These are phyloP conservation scores for Quercus ilex DNA, from an alignment of 306 rosid species.

Conservation along the genomic window DNA sequence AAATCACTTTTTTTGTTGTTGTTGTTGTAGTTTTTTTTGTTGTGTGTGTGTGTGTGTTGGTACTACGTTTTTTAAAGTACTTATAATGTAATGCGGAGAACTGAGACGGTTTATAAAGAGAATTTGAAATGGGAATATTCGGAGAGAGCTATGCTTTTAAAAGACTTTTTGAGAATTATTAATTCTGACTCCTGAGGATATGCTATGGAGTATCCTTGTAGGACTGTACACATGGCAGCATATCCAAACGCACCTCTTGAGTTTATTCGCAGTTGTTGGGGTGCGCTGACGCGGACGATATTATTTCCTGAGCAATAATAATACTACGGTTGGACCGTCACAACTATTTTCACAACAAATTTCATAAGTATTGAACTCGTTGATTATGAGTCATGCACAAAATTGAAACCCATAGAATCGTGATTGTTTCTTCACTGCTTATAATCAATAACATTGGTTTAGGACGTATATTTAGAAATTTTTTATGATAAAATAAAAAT, in stretches of 20 bases:
- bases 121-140: slow-evolving; percentile 28
- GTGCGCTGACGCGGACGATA: not conserved
- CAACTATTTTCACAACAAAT: no score
- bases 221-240: slow-evolving; percentile 21
- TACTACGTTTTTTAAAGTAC: no score
- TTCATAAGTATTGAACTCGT: no score
- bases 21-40: no score
- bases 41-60: no score
- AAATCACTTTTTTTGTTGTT: no score
- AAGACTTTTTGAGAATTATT: not conserved
- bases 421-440: no score
- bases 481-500: no score
- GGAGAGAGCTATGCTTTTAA: not conserved
- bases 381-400: no score
- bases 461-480: accelerated
- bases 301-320: not conserved
- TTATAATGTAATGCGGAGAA: no score
- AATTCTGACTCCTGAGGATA: slow-evolving; percentile 9
- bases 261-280: slow-evolving; percentile 3
- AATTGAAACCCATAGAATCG: no score
- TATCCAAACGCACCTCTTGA: slow-evolving; percentile 22
- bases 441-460: no score
- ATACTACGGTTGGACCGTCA: accelerated
- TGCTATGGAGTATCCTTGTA: slow-evolving; percentile 11
- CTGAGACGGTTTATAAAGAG: not conserved